Evolutionary conservation across 1,284 basidiomycete species (phyloP).

Genomic region (Cystobasidium sp.): DNA sequence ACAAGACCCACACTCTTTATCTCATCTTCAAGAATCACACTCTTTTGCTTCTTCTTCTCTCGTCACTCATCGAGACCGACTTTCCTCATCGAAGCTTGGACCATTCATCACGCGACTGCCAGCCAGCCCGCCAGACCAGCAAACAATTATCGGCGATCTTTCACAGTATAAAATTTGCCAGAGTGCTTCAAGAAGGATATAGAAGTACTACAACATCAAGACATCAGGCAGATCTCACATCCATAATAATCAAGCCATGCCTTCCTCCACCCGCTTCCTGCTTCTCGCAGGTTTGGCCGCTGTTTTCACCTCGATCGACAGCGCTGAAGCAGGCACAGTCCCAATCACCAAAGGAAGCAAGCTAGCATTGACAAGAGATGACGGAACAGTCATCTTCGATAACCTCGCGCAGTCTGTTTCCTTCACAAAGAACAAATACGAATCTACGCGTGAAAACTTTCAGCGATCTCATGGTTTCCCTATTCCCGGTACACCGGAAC

Average conservation of each 20-base stretch:
- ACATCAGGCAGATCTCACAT: no score
- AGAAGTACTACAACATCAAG: no score
- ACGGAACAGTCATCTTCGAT: conserved; percentile 34
- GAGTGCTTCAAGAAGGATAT: no score
- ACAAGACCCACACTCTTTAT: neutral
- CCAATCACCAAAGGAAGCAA: conserved; percentile 21
- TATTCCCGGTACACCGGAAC: conserved; percentile 25
- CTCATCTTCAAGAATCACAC: neutral
- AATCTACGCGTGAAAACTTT: conserved; percentile 16
- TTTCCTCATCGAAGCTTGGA: neutral
- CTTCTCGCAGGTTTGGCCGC: conserved; percentile 15
- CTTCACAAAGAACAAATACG: conserved; percentile 40
- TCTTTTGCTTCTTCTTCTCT: neutral
- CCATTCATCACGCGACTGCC: neutral
- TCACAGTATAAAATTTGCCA: no score
- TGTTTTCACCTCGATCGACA: conserved; percentile 14
- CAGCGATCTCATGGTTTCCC: conserved; percentile 37
- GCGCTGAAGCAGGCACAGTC: conserved; percentile 5
- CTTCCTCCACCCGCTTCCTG: conserved; percentile 12
- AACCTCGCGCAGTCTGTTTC: conserved; percentile 36
- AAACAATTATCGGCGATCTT: no score
- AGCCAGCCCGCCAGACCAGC: no score
- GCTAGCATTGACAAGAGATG: conserved; percentile 15
- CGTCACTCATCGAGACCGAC: neutral
- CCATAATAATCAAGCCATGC: neutral